These are phyloP conservation scores for Alternaria sp. DNA, from an alignment of 2,329 filamentous ascomycete genomes.

Conservation along the genomic window DNA sequence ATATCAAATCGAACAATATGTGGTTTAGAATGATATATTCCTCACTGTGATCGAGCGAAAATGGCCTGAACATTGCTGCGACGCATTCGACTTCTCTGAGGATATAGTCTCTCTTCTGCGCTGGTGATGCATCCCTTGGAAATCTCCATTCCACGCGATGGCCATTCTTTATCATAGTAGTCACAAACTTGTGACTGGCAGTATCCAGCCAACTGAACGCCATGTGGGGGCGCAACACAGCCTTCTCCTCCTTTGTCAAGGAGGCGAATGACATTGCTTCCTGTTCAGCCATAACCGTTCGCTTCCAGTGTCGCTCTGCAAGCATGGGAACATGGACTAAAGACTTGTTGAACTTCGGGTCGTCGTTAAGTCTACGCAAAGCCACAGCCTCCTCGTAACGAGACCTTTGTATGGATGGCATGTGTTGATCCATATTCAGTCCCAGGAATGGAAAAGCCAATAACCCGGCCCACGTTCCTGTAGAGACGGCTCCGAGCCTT, in stretches of 20 bases:
- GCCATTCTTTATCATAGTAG: not conserved
- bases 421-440: not conserved
- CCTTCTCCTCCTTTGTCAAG: not conserved
- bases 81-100: not conserved
- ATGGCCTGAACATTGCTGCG: not conserved
- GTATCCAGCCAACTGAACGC: conserved; percentile 1
- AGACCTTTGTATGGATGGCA: not conserved
- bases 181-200: not conserved
- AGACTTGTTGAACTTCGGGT: not conserved
- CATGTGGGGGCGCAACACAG: not conserved
- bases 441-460: not conserved
- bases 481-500: not conserved
- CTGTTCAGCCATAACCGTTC: not conserved
- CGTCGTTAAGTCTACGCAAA: conserved; percentile 1
- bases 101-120: not conserved
- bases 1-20: not conserved
- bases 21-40: not conserved
- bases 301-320: not conserved
- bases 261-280: not conserved
- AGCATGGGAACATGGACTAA: not conserved
- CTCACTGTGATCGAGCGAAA: not conserved
- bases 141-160: not conserved
- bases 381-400: not conserved
- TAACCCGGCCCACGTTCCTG: not conserved
- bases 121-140: not conserved